Base-by-base conservation (phyloP, 2,329 filamentous ascomycete genomes). In the Alternaria conjuncta region DNA sequence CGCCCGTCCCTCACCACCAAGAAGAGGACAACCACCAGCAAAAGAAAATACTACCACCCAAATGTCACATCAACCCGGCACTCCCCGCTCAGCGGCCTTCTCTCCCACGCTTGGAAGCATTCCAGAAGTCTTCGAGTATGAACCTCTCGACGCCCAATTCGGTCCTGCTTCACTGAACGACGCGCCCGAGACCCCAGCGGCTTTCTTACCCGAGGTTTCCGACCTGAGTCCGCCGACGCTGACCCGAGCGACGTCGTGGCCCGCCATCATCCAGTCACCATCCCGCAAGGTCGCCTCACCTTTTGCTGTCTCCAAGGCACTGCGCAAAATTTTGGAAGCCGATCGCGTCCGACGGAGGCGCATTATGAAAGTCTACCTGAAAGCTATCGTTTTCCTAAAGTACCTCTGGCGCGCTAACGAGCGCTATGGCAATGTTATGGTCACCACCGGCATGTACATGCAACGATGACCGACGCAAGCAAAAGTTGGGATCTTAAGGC, bases 31-130 rank as follows among this genome's bases (percentile, higher is more conserved):
- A 25, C 51, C 57, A 32, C 25, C 57, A 18, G 46, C 63, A 44
- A 46, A 59, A 36, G 43, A 67, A 45, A 61, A 49, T 10, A 26
- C 53, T 25, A 45, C 60, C 41, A 21, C 53, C 18, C 59, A 58
- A 10, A 74, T 74, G 71, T 67, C 71, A 15, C 61, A 62, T 13
- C 60, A 55, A 23, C 50, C 47, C 12, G 64, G 62, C n/a, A 63
- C 60, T n/a, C 67, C 71, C 10, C 65, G 70, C 26, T 69, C 70
- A 25, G 60, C 67, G 11, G 57, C 64, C 18, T 73, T 72, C 21
- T 64, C 71, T n/a, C 71, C 71, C 10, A 74, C 71, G n/a, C 65
- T 74, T 21, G 68, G 67, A 18, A 71, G 71, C 63, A 74, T 74
- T 47, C 66, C 65, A 44, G 71, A 74, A 56, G 71, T 71, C 43